A percentile compares a stretch with the other conserved stretches of the same genome.
phyloP scores from a whole-genome alignment of 495 filamentous ascomycete genomes.

The Penicillium turbatum region DNA sequence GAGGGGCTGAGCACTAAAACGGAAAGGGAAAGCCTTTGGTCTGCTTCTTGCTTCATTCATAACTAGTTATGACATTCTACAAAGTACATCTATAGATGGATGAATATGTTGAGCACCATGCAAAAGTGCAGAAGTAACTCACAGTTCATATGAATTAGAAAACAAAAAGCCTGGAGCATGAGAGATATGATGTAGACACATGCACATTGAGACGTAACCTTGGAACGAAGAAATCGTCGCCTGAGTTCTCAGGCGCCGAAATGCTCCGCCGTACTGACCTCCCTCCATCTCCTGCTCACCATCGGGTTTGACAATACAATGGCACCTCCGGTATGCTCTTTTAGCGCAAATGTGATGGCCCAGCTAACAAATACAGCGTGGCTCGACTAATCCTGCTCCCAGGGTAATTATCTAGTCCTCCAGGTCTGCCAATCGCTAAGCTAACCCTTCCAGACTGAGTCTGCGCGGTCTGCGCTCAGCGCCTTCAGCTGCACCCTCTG shows the following conservation, averaged over 20 bases:
- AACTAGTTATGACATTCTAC: too few relatives aligned
- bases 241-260: not conserved
- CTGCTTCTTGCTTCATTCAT: too few relatives aligned
- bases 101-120: too few relatives aligned
- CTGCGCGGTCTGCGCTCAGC: slow-evolving; percentile 80
- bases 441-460: slow-evolving; percentile 60
- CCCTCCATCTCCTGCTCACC: not conserved
- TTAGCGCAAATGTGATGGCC: not conserved
- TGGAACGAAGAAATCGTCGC: too few relatives aligned
- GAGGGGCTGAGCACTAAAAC: too few relatives aligned
- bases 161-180: too few relatives aligned
- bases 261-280: not conserved
- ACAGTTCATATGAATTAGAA: too few relatives aligned
- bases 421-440: not conserved
- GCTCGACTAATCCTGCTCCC: slow-evolving; percentile 49
- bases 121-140: too few relatives aligned
- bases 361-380: slow-evolving; percentile 27
- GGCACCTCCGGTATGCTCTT: slow-evolving; percentile 10
- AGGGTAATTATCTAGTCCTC: slow-evolving; percentile 29
- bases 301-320: slow-evolving; percentile 1
- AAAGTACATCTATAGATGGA: too few relatives aligned
- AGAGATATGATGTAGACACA: too few relatives aligned
- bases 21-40: too few relatives aligned
- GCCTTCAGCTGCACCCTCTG: slow-evolving; percentile 75
- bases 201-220: too few relatives aligned